Evolutionary conservation across 441 rosid genomes (phyloP).

Genomic region (Arabidopsis lyrata): DNA sequence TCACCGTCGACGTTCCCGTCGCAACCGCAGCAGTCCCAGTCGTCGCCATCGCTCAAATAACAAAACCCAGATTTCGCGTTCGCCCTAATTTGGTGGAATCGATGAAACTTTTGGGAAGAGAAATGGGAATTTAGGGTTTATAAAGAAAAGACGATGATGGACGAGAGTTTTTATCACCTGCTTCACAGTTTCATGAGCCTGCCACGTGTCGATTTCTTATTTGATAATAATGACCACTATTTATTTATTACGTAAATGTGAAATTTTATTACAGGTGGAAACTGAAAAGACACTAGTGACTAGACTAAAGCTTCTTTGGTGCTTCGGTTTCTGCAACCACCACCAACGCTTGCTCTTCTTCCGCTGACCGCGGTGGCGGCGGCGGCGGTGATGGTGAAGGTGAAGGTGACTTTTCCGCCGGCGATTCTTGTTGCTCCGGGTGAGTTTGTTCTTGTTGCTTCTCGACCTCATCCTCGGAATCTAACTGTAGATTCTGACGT

Average conservation of each 20-base stretch:
- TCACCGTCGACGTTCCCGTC: conserved; percentile 47
- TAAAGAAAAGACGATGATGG: conserved; percentile 34
- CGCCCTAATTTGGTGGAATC: conserved; percentile 36
- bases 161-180: conserved; percentile 32
- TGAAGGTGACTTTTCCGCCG: conserved; percentile 1
- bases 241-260: conserved; percentile 8
- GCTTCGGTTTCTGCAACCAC: conserved; percentile 50
- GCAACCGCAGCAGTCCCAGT: conserved; percentile 37
- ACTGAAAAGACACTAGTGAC: neutral
- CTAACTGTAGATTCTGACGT: conserved; percentile 56
- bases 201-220: conserved; percentile 12
- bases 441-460: conserved; percentile 36
- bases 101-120: neutral
- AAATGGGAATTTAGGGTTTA: conserved; percentile 40
- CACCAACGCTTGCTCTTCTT: conserved; percentile 49
- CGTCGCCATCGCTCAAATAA: conserved; percentile 34
- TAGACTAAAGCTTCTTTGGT: conserved; percentile 32
- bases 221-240: neutral
- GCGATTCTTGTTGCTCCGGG: conserved; percentile 18
- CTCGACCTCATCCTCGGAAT: conserved; percentile 49
- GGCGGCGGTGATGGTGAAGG: conserved; percentile 6
- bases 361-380: conserved; percentile 2
- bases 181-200: conserved; percentile 14
- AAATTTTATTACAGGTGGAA: neutral
- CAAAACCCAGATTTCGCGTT: conserved; percentile 18